Evolutionary conservation across 2,329 filamentous ascomycete genomes (phyloP).

Genomic region (Calonectria ilicicola): DNA sequence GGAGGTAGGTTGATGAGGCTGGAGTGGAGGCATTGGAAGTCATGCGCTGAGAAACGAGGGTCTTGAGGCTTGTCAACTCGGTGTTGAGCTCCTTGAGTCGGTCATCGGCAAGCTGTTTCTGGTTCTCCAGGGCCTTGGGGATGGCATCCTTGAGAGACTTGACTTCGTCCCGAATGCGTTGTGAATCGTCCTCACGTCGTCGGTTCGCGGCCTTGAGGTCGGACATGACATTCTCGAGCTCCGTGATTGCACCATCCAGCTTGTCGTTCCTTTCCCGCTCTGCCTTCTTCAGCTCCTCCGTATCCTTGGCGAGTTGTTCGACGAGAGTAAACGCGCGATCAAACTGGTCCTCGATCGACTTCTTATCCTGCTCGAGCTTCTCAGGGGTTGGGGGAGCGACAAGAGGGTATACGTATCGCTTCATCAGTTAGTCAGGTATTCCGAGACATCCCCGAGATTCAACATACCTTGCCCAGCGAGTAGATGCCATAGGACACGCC

Average conservation of each 20-base stretch:
- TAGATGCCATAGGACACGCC: slow-evolving; percentile 92
- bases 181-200: slow-evolving; percentile 87
- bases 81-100: slow-evolving; percentile 86
- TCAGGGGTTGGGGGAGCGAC: slow-evolving; percentile 94
- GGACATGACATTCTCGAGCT: slow-evolving; percentile 85
- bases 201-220: slow-evolving; percentile 86
- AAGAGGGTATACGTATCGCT: slow-evolving; percentile 92
- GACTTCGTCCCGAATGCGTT: slow-evolving; percentile 88
- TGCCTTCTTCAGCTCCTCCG: slow-evolving; percentile 85
- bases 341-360: slow-evolving; percentile 92
- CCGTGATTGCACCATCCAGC: slow-evolving; percentile 82
- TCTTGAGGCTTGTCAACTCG: slow-evolving; percentile 93
- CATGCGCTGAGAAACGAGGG: slow-evolving; percentile 78
- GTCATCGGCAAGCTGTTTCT: slow-evolving; percentile 85
- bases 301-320: slow-evolving; percentile 93
- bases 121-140: slow-evolving; percentile 87
- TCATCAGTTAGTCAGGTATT: not conserved
- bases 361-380: slow-evolving; percentile 94
- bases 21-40: slow-evolving; percentile 48
- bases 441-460: not conserved
- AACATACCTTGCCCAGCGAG: slow-evolving; percentile 81
- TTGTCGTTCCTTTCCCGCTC: slow-evolving; percentile 87
- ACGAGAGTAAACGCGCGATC: slow-evolving; percentile 91
- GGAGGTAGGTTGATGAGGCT: slow-evolving; percentile 40
- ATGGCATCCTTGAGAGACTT: slow-evolving; percentile 85